phyloP scores from a whole-genome alignment of 176 grass and related monocot genomes.

The Cocos nucifera region DNA sequence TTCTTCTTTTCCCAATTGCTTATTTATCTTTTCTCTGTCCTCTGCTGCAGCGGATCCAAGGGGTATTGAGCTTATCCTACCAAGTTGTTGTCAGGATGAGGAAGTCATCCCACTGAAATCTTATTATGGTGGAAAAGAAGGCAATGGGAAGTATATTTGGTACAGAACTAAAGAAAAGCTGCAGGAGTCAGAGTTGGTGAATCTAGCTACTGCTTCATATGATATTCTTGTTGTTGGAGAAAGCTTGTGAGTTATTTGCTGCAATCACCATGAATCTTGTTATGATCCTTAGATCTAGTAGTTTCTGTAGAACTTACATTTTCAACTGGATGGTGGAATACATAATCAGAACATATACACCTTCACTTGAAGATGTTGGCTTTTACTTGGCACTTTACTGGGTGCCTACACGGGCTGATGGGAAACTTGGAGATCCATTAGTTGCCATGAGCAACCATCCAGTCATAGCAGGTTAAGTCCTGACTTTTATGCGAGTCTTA shows the following conservation, averaged over 20 bases:
- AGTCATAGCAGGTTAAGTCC: slow-evolving; percentile 76
- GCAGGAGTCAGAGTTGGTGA: slow-evolving; percentile 41
- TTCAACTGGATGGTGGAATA: slow-evolving; percentile 22
- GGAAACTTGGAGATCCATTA: slow-evolving; percentile 55
- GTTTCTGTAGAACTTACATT: slow-evolving; percentile 11
- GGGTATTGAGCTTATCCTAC: slow-evolving; percentile 54
- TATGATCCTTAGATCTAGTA: neutral
- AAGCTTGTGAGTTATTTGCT: slow-evolving; percentile 50
- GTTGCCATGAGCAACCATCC: slow-evolving; percentile 46
- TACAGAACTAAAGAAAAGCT: slow-evolving; percentile 54
- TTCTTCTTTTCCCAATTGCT: too few relatives aligned
- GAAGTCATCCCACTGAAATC: slow-evolving; percentile 75
- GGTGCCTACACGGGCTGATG: slow-evolving; percentile 82
- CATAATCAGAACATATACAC: slow-evolving; percentile 62
- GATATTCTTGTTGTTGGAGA: slow-evolving; percentile 43
- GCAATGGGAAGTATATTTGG: slow-evolving; percentile 72
- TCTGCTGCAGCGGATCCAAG: slow-evolving; percentile 63
- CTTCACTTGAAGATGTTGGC: slow-evolving; percentile 73
- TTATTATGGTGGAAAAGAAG: slow-evolving; percentile 93
- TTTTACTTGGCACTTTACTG: slow-evolving; percentile 67
- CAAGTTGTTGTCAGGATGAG: slow-evolving; percentile 57
- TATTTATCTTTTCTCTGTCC: neutral
- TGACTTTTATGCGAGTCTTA: neutral
- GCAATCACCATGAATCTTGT: too few relatives aligned
- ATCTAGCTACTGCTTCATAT: slow-evolving; percentile 37